Evolutionary conservation across 2,329 filamentous ascomycete genomes (phyloP), one percentile per base, ranked within the genome.

Genomic region (Epichloe sp.): DNA sequence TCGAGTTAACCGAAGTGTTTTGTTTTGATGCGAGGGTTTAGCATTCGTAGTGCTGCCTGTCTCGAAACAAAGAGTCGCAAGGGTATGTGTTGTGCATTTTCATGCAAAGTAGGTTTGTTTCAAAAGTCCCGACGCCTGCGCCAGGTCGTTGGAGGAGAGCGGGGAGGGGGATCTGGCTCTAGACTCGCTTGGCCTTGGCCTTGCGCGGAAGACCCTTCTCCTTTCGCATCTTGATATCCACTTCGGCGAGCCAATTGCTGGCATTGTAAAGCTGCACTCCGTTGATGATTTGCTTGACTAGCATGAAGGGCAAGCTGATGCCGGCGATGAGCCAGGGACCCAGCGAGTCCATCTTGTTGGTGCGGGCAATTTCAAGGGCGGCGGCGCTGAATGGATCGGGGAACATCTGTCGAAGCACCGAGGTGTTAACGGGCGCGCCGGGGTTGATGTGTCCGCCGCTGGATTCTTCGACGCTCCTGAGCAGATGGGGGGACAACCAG

Each of bases 241-340:
- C 89, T 69, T 97, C 90, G 0, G 88, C 93, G 40, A 98, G 76
- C 83, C 88, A 94, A 63, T 82, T 82, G 69, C 88, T 90, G 6
- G 93, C 93, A 69, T 96, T 95, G 63, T 95, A 80, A 60, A 98
- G 78, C 74, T 98, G 93, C 46, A 97, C 78, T 48, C 96, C 77
- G 62, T 98, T 98, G 75, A 97, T 88, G 62, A 86, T 77, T 66
- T 98, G 93, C 78, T 98, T 98, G 59, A 83, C 76, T 23, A 81
- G 73, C 90, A 97, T 97, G 65, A 96, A 75, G 12, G 90, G 90
- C 58, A 85, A 82, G 61, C 86, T 90, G 59, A 94, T 70, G 26
- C 80, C 79, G 44, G 87, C 86, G 56, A 97, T 76, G 47, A 93
- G 77, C 93, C 74, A 77, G 8, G 74, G 74, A 53, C 68, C 68